Evolutionary conservation across 352 stramenopile genomes (phyloP), one percentile per base, ranked within the genome.

Genomic region (Phytophthora citricola): DNA sequence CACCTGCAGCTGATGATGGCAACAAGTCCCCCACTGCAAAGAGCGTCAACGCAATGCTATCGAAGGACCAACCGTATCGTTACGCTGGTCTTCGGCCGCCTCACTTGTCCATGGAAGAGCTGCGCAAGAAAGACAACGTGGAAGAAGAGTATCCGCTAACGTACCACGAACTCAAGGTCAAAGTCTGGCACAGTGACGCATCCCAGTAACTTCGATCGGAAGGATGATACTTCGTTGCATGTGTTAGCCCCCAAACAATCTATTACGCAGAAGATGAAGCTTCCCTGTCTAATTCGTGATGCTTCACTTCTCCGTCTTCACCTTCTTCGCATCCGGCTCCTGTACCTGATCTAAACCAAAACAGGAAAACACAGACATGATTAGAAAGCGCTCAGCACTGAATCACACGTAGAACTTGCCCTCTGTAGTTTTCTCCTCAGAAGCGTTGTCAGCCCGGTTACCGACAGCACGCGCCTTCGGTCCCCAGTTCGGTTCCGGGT

Each of bases 401-500:
- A 11, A 14, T 36, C 31, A 56, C 4, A 29, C 49, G 29, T 12
- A 58, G 8, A 39, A 72, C 62, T 63, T 58, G 64, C 55, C 66
- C 68, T 55, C 55, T 36, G 31, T 14, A 62, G 49, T 74, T 34
- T 66, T 78, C 20, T 38, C 56, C 8, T 51, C 62, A 41, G 46
- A 6, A 20, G 15, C 52, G 14, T 56, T 59, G 26, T 73, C 75
- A 20, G 62, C 63, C 45, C 84, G 87, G 69, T 94, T 90, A 34
- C 89, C 87, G 1, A 93, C 84, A 39, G 88, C 88, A 60, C 89
- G 87, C 0, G 92, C 85, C 79, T 99, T 99, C 0, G 96, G 97
- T 11, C 97, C 97, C 97, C 97, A 99, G 74, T 99, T 95, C 1
- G 94, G 88, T 71, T 99, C 93, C 4, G 97, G 97, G 78, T 99